Base-by-base conservation (phyloP, 495 filamentous ascomycete species). In the Friedmanniomyces simplex region DNA sequence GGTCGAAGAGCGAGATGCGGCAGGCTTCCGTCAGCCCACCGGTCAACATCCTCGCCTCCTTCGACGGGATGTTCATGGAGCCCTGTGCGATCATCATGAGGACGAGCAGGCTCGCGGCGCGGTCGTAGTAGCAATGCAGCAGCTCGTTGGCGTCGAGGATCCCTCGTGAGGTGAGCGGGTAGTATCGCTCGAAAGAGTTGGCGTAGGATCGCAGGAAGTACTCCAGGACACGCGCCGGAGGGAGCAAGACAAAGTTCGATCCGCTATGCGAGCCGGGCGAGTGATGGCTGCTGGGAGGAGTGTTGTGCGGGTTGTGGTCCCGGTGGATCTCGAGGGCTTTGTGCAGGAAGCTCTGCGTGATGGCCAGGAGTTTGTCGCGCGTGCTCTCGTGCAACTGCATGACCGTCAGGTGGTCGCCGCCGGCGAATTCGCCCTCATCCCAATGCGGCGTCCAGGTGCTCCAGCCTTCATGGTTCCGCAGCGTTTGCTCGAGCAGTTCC, bases 41-140 rank as follows among this genome's bases (percentile, higher is more conserved):
- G 11, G 81, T 80, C 13, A 85, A 72, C 62, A 75, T 74, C 16
- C 79, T 70, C 0, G 79, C 81, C 66, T 83, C 81, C 0, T 76
- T 68, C 22, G 74, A 78, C 11, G 80, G 78, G 57, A 81, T 74
- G 10, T 72, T 70, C 45, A 77, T 77, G 14, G 82, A 82, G 21
- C 81, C 82, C 58, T 82, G 77, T 1, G 82, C 80, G 54, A 85
- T 82, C 81, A 83, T 83, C 67, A 84, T 75, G 16, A 84, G 66
- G 1, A 84, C 71, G 7, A 84, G 66, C 26, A 85, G 68, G 22
- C 78, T 80, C 0, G 80, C 76, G 0, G 78, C 77, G 54, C 78
- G 74, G 63, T 79, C 80, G 63, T 79, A 77, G 61, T 63, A 67
- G 42, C 62, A 66, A 34, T 72, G 68, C 57, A 84, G 69, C 68